Evolutionary conservation across 1,284 basidiomycete genomes (phyloP).

Genomic region (Melampsora americana): DNA sequence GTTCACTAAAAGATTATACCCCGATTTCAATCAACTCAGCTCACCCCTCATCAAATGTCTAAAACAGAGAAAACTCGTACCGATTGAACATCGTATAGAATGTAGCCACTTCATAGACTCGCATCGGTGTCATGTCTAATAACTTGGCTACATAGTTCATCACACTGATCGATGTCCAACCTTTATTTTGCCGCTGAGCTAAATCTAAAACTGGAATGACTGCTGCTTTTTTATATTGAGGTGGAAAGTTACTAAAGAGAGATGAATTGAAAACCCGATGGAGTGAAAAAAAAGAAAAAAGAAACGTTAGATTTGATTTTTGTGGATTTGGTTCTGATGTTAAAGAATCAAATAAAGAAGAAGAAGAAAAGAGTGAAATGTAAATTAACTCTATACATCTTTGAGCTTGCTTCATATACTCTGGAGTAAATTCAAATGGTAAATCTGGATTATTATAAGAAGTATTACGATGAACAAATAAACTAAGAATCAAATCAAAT

Average conservation of each 20-base stretch:
- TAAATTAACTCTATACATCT: conserved; percentile 50
- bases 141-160: conserved; percentile 86
- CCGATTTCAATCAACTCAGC: not conserved
- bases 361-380: not conserved
- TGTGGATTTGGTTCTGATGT: too few relatives aligned
- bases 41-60: not conserved
- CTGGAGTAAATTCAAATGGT: conserved; percentile 77
- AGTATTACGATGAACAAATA: conserved; percentile 43
- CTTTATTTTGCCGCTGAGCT: conserved; percentile 94
- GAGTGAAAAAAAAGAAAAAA: not conserved
- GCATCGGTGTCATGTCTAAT: conserved; percentile 94
- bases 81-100: conserved; percentile 99
- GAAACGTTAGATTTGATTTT: not conserved
- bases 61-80: conserved; percentile 3
- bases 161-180: conserved; percentile 96
- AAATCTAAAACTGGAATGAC: conserved; percentile 95
- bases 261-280: conserved; percentile 59
- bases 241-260: conserved; percentile 78
- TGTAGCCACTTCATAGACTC: conserved; percentile 98
- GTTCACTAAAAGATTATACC: conserved; percentile 64
- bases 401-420: conserved; percentile 78
- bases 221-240: conserved; percentile 93
- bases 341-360: not conserved
- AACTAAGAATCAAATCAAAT: not conserved
- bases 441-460: conserved; percentile 57